phyloP scores from a whole-genome alignment of 371 early-diverging fungal species.

The Mucor indicus region DNA sequence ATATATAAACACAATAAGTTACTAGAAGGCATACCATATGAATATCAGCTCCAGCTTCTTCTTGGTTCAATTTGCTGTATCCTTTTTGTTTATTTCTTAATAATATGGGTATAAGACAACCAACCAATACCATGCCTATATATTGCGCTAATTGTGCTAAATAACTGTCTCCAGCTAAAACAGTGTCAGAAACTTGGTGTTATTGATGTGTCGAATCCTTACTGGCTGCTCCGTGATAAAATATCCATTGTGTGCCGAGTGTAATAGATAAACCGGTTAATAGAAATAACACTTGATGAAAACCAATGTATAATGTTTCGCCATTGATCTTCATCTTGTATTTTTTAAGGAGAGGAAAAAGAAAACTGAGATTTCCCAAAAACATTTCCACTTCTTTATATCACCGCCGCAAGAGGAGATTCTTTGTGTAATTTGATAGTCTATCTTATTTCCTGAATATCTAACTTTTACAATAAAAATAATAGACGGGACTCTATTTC shows the following conservation, averaged over 20 bases:
- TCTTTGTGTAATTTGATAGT: too few species aligned
- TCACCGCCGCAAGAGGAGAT: too few species aligned
- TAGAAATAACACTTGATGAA: conserved; percentile 56
- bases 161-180: conserved; percentile 49
- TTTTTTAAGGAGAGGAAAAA: too few species aligned
- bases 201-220: conserved; percentile 15
- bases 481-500: too few species aligned
- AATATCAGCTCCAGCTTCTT: conserved; percentile 11
- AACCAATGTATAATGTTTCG: conserved; percentile 25
- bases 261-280: conserved; percentile 57
- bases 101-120: conserved; percentile 47
- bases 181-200: not conserved
- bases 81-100: conserved; percentile 16
- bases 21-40: conserved; percentile 8
- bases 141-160: conserved; percentile 55
- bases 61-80: conserved; percentile 7
- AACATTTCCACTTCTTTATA: too few species aligned
- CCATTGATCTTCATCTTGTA: conserved; percentile 5
- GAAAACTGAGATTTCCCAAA: too few species aligned
- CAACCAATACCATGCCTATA: conserved; percentile 60
- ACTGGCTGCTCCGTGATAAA: conserved; percentile 67
- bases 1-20: too few species aligned
- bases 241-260: conserved; percentile 62
- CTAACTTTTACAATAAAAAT: too few species aligned
- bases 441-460: too few species aligned